phyloP scores from a whole-genome alignment of 345 rosid species.

The Salix brachista region DNA sequence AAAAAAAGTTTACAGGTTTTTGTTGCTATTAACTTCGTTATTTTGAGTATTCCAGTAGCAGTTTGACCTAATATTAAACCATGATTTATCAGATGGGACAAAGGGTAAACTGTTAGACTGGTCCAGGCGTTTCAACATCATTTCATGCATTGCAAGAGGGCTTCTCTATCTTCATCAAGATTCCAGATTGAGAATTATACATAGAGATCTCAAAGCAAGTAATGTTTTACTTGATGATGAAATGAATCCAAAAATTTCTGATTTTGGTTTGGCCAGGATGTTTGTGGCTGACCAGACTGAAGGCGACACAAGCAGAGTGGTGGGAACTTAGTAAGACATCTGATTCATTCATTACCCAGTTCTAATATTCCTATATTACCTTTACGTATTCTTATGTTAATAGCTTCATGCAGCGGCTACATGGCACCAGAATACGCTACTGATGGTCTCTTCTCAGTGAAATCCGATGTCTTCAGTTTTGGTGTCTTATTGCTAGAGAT shows the following conservation, averaged over 20 bases:
- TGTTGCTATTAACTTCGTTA: not conserved
- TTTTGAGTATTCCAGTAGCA: not conserved
- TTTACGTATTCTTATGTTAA: not conserved
- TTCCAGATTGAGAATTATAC: slow-evolving; percentile 14
- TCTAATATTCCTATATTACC: not conserved
- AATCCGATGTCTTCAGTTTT: slow-evolving; percentile 17
- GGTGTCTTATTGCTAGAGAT: slow-evolving; percentile 10
- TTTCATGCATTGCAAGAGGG: slow-evolving; percentile 7
- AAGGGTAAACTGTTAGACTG: slow-evolving; percentile 4
- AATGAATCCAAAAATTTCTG: slow-evolving; percentile 14
- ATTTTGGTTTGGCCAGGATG: slow-evolving; percentile 11
- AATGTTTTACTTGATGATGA: slow-evolving; percentile 10
- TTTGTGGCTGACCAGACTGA: slow-evolving; percentile 4
- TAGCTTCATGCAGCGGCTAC: not conserved
- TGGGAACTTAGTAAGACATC: slow-evolving; percentile 8
- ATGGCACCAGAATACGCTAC: slow-evolving; percentile 15
- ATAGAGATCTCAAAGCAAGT: slow-evolving; percentile 18
- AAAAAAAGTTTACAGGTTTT: not conserved
- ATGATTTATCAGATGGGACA: not conserved
- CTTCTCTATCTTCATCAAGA: slow-evolving; percentile 20
- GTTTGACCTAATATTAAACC: not conserved
- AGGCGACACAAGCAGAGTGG: slow-evolving; percentile 8
- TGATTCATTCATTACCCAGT: not conserved
- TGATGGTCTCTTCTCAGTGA: slow-evolving; percentile 9
- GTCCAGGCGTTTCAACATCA: slow-evolving; percentile 8